Evolutionary conservation across 768 basidiomycete genomes (phyloP), one percentile per base, ranked within the genome.

Genomic region (Cystofilobasidium capitatum): DNA sequence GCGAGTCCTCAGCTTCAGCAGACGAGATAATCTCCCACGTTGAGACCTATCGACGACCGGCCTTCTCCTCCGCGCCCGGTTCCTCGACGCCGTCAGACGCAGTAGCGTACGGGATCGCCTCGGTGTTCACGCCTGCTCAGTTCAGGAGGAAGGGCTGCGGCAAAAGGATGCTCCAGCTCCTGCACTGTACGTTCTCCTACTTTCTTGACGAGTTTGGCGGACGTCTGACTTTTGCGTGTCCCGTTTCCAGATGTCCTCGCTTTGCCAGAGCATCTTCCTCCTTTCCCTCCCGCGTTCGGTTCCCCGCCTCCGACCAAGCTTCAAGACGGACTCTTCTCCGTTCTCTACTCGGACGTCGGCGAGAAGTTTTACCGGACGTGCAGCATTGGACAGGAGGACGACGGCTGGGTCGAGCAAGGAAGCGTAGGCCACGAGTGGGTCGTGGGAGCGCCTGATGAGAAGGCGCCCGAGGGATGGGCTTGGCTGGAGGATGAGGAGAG

Each of bases 311-410:
- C 31, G 40, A 1, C 36, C n/a, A 29, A 8, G 16, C 26, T 36
- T 37, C 44, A 22, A 24, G 42, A 51, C 16, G 58, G 42, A 1
- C 45, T 57, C 36, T 66, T 66, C 47, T 58, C 65, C 0, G 65
- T 66, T 17, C 58, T 66, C 33, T 66, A 66, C 65, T 49, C 44
- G 14, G 65, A 66, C 45, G 58, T 66, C 58, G 65, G 65, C 17
- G 37, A 24, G n/a, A 36, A 31, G 45, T 66, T 66, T 44, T 66
- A 66, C 58, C 26, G 44, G n/a, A 22, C 5, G 3, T 66, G 65
- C 59, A 37, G 31, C 1, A 47, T 59, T 17, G 65, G 65, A 9
- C 36, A 61, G 24, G 26, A 31, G 0, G 29, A 33, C n/a, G n/a
- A 16, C 1, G 65, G 65, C 33, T 66, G 65, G 65, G 47, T 66